Conservation (phyloP, 2,329 filamentous ascomycete species). For the Microdochium bolleyi region DNA sequence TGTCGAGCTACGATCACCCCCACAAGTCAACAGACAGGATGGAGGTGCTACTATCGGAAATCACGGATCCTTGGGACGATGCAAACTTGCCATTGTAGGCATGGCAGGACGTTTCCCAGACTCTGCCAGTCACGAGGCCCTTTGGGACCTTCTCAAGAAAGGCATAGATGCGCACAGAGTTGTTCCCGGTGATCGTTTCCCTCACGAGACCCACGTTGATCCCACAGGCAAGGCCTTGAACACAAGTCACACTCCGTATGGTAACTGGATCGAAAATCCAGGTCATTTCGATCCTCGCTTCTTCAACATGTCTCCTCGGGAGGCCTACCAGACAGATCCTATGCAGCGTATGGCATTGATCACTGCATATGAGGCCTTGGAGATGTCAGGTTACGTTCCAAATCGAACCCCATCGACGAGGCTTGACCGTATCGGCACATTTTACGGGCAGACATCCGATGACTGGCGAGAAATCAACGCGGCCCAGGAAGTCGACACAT, state of each 20-base stretch:
- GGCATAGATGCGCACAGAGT: constrained; percentile 66
- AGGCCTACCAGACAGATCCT: constrained; percentile 73
- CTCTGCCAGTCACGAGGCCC: constrained; percentile 59
- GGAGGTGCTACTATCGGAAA: constrained; percentile 31
- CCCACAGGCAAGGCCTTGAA: constrained; percentile 66
- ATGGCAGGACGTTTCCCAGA: constrained; percentile 73
- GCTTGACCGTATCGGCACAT: constrained; percentile 55
- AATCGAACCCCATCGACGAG: constrained; percentile 67
- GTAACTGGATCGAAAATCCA: constrained; percentile 67
- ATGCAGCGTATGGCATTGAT: constrained; percentile 71
- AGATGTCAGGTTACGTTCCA: constrained; percentile 71
- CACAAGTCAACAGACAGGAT: constrained; percentile 16
- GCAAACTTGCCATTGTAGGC: constrained; percentile 79
- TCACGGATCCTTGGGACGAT: constrained; percentile 37
- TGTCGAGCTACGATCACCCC: constrained; percentile 29
- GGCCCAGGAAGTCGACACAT: constrained; percentile 55
- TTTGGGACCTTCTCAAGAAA: constrained; percentile 69
- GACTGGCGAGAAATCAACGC: constrained; percentile 73
- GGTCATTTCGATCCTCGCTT: constrained; percentile 75
- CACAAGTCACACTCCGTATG: constrained; percentile 68
- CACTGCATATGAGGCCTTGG: constrained; percentile 74
- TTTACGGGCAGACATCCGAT: constrained; percentile 70
- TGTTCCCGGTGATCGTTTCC: constrained; percentile 64
- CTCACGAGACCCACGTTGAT: constrained; percentile 63
- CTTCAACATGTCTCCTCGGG: constrained; percentile 80